Evolutionary conservation across 345 rosid genomes (phyloP).

Genomic region (Eucalyptus brandiana): DNA sequence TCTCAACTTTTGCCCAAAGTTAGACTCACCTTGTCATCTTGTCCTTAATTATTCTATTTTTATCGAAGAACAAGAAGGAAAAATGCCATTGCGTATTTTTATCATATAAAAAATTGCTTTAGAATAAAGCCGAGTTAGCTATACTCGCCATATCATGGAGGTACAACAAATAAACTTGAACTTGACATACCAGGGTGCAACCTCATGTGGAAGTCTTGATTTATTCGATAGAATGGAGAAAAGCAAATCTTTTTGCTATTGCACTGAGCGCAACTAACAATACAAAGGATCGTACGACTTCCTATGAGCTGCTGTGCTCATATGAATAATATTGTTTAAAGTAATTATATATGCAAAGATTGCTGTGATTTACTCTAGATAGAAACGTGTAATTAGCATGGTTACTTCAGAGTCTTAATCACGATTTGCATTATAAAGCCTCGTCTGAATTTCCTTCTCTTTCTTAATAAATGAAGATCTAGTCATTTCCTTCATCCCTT

Average conservation of each 20-base stretch:
- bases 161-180: not conserved
- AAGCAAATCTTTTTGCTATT: no score
- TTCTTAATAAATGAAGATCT: no score
- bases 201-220: not conserved
- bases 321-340: no score
- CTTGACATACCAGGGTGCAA: not conserved
- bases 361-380: not conserved
- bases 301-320: not conserved
- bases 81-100: rapidly evolving
- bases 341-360: not conserved
- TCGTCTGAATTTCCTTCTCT: no score
- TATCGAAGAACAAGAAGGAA: not conserved
- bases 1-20: not conserved
- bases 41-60: not conserved
- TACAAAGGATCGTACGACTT: not conserved
- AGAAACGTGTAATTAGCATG: not conserved
- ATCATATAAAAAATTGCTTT: no score
- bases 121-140: not conserved
- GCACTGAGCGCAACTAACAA: no score
- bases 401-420: no score
- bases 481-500: no score
- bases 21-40: not conserved
- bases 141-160: not conserved
- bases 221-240: no score
- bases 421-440: no score